Base-by-base conservation (phyloP, 2,329 filamentous ascomycete genomes). In the Coniella lustricola region DNA sequence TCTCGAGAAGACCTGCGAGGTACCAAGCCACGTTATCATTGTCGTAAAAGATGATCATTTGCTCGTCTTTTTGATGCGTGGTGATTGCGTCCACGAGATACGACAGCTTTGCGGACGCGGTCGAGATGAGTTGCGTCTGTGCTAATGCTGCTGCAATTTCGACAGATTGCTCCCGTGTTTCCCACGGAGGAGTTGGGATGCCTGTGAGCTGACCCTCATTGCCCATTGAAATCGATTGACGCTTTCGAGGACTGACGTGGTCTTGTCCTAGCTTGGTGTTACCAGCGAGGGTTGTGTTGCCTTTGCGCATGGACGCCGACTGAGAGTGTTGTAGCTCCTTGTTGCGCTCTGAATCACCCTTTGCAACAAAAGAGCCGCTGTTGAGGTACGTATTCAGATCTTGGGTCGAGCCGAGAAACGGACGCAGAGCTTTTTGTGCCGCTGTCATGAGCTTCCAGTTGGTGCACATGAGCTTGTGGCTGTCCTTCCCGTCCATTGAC, bases 31-130 rank as follows among this genome's bases (percentile, higher is more conserved):
- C 76, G 57, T 95, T 91, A 52, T 93, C 85, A 29, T 86, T 85
- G 52, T 95, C 89, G 62, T 95, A 96, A 64, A 97, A 97, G 9
- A 96, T 77, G 45, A 96, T 80, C 3, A 94, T 93, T 64, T 96
- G 95, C 59, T 95, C 90, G 0, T 76, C 67, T 1, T 73, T 65
- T 46, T 93, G 80, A 53, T 90, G 73, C 45, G 76, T 71, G 4
- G 82, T 64, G 12, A 96, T 81, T 29, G 79, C 75, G 46, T 90
- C 84, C 16, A 95, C 69, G 5, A 96, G 71, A 59, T 96, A 95
- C 3, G 86, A 90, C 3, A 96, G 72, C 64, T 97, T 97, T 0
- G 87, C 82, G 0, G 90, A 96, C 0, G 82, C 80, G 0, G 90
- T 95, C 3, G 87, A 89, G n/a, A 86, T 68, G 17, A 95, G 72